Evolutionary conservation across 257 asterid species (phyloP), one percentile per base, ranked within the genome.

Genomic region (Verbena officinalis): DNA sequence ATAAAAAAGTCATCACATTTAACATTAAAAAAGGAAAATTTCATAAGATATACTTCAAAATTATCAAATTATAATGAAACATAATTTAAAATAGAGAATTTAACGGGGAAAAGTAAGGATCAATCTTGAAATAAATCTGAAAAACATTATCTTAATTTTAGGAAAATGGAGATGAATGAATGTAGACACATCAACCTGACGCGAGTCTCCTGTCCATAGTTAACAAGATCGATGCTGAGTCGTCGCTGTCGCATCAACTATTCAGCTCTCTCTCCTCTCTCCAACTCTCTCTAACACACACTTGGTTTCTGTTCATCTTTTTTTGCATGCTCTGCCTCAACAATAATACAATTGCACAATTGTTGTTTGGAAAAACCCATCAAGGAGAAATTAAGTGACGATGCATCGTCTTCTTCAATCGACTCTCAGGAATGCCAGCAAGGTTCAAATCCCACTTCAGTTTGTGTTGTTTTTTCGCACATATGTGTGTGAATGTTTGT

Each of bases 381-480:
- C 58, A 20, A 33, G 19, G 14, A 46, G 23, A 56, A 12, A n/a
- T n/a, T n/a, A n/a, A 56, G 17, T 4, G 60, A 75, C 30, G 64
- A 73, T 84, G 76, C 76, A 69, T 70, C 90, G 92, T 65, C 82
- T 86, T 21, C 52, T 82, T 64, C 74, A 77, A 70, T 79, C 80
- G 53, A 55, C 78, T 53, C 77, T 80, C 64, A 74, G 77, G 78
- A 75, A 68, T 16, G 74, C 81, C 71, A 67, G 39, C 64, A 78
- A 82, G 91, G 94, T 85, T 49, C 45, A 1, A 57, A 34, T 14
- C 27, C 65, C 65, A 51, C 69, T 67, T 67, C 40, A 27, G 27
- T 45, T 42, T 52, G 20, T 34, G 14, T 31, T 20, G 7, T 27
- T 65, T 38, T 9, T 27, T 56, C 14, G 23, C 38, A 45, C 19